Conservation (phyloP, 495 filamentous ascomycete genomes). For the Hypoxylon intermedium region DNA sequence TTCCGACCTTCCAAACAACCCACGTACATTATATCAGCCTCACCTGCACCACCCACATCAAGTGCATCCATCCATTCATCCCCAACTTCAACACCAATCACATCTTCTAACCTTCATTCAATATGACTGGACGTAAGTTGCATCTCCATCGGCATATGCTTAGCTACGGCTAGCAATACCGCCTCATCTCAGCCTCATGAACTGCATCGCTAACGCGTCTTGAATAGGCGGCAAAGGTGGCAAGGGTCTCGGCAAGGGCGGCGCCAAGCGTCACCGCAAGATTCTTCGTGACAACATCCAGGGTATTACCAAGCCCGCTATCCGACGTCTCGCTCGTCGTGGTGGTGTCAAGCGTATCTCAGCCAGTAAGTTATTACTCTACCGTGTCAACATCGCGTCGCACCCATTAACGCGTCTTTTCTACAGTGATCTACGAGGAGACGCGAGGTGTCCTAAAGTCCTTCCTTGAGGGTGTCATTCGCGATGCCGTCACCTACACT, state of each 20-base stretch:
- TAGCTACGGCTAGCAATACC: slow-evolving; percentile 33
- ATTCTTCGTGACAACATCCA: slow-evolving; percentile 99
- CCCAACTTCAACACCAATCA: slow-evolving; percentile 39
- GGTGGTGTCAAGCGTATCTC: slow-evolving; percentile 99
- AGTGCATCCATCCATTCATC: slow-evolving; percentile 33
- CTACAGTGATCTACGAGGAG: slow-evolving; percentile 95
- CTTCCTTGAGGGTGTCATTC: slow-evolving; percentile 99
- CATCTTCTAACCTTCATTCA: slow-evolving; percentile 55
- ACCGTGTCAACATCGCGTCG: background rate
- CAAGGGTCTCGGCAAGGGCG: slow-evolving; percentile 89
- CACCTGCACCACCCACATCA: slow-evolving; percentile 49
- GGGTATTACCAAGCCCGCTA: slow-evolving; percentile 99
- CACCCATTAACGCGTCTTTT: slow-evolving; percentile 43
- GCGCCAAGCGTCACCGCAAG: slow-evolving; percentile 96
- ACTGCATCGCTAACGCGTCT: slow-evolving; percentile 36
- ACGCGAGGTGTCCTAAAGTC: slow-evolving; percentile 99
- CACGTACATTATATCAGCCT: slow-evolving; percentile 49
- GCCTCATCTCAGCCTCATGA: slow-evolving; percentile 35
- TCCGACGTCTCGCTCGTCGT: slow-evolving; percentile 99
- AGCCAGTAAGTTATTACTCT: slow-evolving; percentile 67
- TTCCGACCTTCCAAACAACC: slow-evolving; percentile 40
- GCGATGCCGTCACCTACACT: slow-evolving; percentile 97
- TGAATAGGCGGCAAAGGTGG: slow-evolving; percentile 87
- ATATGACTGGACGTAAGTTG: slow-evolving; percentile 96
- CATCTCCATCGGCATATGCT: slow-evolving; percentile 19